Evolutionary conservation across 2,329 filamentous ascomycete species (phyloP), one percentile per base, ranked within the genome.

Genomic region (Nannizziopsis barbatae): DNA sequence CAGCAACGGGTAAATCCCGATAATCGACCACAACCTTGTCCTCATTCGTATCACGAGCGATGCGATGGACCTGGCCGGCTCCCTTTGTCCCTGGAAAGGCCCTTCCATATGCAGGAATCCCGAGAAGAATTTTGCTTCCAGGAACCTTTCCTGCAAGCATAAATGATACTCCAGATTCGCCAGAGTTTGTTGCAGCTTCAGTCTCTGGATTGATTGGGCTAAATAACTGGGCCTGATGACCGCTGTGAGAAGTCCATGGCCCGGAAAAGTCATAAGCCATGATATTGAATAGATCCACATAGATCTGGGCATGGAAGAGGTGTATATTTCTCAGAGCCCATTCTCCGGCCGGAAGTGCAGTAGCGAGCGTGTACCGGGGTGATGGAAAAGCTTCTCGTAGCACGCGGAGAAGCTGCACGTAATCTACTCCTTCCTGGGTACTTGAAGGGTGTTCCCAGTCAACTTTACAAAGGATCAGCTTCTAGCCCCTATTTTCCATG

Each of bases 261-360:
- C 85, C 84, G 20, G 76, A 80, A 59, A 89, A 85, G 63, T 92
- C 85, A 64, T 88, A 92, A 1, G 84, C 77, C 76, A 84, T 86
- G 32, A 92, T 68, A 62, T 90, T 90, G 62, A 92, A 69, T 53
- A 81, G 75, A 63, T 90, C 84, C 32, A 92, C 71, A 56, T 84
- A 80, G 40, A 76, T 68, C 43, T 81, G 74, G 9, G 81, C 77
- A 49, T 72, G 69, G 17, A 65, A 67, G 9, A 90, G 69, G 60
- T 88, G 77, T 60, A 90, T 84, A 58, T 83, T 74, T 56, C 79
- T 76, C 47, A 92, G 69, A 0, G 81, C 74, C 66, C 77, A 76
- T 60, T 77, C 73, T 36, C 74, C 77, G 9, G 81, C 83, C 2
- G 86, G 84, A 4, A 92, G 74, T 31, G 83, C 82, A 33, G 84